Conservation (phyloP, 345 rosid species). For the thale cress (Arabidopsis thaliana) region DNA sequence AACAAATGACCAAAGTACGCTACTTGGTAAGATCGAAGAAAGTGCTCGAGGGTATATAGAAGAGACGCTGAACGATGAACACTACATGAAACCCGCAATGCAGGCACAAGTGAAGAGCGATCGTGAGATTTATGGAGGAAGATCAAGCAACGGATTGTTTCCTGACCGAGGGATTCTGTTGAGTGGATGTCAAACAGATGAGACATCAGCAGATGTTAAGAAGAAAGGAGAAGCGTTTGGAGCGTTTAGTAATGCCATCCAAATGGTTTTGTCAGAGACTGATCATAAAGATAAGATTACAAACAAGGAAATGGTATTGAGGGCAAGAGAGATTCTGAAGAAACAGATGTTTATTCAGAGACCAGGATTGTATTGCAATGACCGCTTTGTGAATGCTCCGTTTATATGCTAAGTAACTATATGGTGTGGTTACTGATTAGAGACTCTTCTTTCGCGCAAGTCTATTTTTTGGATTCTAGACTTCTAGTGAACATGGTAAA, state of each 20-base stretch:
- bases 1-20: conserved; percentile 9
- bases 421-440: background rate
- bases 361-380: conserved; percentile 57
- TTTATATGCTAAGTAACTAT: conserved; percentile 41
- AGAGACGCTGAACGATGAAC: conserved; percentile 12
- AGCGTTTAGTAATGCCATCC: conserved; percentile 32
- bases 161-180: conserved; percentile 30
- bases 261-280: conserved; percentile 34
- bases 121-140: conserved; percentile 11
- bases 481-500: background rate
- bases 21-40: conserved; percentile 21
- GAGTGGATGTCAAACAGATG: conserved; percentile 36
- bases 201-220: conserved; percentile 25
- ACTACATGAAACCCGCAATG: conserved; percentile 2
- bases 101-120: conserved; percentile 4
- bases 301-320: conserved; percentile 39
- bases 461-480: background rate
- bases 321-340: conserved; percentile 50
- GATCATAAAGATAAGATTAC: conserved; percentile 15
- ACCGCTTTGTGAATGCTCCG: conserved; percentile 44
- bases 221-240: conserved; percentile 35
- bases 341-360: conserved; percentile 53
- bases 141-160: conserved; percentile 38
- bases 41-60: background rate
- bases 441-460: background rate